phyloP scores from a whole-genome alignment of 768 basidiomycete species.

The Lanmaoa rubissima region DNA sequence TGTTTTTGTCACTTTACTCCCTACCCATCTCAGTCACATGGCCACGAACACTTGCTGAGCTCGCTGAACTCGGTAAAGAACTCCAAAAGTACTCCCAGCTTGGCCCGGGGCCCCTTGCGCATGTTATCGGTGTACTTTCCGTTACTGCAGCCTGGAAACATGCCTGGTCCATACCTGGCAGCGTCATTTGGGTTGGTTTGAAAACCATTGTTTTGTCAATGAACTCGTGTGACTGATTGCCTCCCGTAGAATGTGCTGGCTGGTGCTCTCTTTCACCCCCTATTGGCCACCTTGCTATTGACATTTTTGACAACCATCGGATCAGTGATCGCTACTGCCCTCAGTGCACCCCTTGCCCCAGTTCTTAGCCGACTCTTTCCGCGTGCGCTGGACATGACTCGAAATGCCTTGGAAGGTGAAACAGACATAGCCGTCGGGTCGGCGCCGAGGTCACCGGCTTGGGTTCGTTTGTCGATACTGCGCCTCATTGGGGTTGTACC shows the following conservation, averaged over 20 bases:
- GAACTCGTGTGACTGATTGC: constrained; percentile 17
- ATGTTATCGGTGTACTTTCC: constrained; percentile 81
- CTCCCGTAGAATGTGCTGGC: constrained; percentile 79
- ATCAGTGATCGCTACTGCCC: constrained; percentile 75
- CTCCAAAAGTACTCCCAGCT: constrained; percentile 78
- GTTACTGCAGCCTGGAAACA: constrained; percentile 93
- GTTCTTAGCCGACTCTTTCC: constrained; percentile 81
- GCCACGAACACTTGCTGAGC: constrained; percentile 74
- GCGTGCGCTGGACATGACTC: constrained; percentile 79
- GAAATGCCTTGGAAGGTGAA: constrained; percentile 73
- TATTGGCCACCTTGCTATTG: constrained; percentile 76
- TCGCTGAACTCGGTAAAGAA: constrained; percentile 71
- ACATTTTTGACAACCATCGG: constrained; percentile 86
- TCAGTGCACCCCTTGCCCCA: constrained; percentile 82
- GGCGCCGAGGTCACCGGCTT: constrained; percentile 44
- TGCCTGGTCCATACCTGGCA: constrained; percentile 95
- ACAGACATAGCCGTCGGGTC: constrained; percentile 42
- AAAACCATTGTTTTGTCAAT: not conserved
- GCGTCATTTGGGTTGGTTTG: constrained; percentile 78
- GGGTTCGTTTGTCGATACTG: constrained; percentile 86
- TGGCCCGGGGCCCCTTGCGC: constrained; percentile 58
- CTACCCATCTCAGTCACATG: constrained; percentile 73
- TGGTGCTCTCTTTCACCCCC: constrained; percentile 82
- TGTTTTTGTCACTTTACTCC: constrained; percentile 46
- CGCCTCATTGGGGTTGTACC: constrained; percentile 92